Evolutionary conservation across 169 alveolate species (phyloP).

Genomic region (Plasmodium chabaudi): DNA sequence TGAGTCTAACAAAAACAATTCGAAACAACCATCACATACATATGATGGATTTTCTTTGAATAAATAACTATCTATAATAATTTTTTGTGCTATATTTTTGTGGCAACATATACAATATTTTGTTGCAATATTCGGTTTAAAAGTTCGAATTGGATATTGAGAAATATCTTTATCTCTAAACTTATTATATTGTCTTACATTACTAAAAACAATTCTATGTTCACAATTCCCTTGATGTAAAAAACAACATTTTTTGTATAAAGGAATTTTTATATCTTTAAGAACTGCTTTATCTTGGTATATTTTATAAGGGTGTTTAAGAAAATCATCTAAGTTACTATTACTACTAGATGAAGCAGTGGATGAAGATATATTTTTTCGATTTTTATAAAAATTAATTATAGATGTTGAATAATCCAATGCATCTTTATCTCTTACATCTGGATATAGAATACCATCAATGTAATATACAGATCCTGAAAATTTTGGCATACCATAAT

Average conservation of each 20-base stretch:
- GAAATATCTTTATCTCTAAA: conserved; percentile 75
- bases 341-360: too few relatives aligned
- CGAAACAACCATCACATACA: conserved; percentile 86
- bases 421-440: conserved; percentile 79
- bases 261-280: conserved; percentile 81
- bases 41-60: conserved; percentile 87
- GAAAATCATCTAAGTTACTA: conserved; percentile 27
- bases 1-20: conserved; percentile 69
- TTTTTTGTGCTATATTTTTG: conserved; percentile 78
- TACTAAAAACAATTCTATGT: conserved; percentile 86
- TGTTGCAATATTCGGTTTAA: conserved; percentile 80
- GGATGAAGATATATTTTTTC: background rate
- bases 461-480: conserved; percentile 86
- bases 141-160: conserved; percentile 86
- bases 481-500: conserved; percentile 77
- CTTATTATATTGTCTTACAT: conserved; percentile 76
- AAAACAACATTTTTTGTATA: conserved; percentile 83
- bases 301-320: conserved; percentile 78
- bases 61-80: conserved; percentile 82
- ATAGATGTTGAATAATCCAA: conserved; percentile 76
- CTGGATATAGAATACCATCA: conserved; percentile 88
- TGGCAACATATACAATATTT: conserved; percentile 86
- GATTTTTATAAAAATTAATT: conserved; percentile 34
- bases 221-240: conserved; percentile 91
- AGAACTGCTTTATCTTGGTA: conserved; percentile 81